phyloP scores from a whole-genome alignment of 2,329 filamentous ascomycete genomes.

The Exophiala calicioides region DNA sequence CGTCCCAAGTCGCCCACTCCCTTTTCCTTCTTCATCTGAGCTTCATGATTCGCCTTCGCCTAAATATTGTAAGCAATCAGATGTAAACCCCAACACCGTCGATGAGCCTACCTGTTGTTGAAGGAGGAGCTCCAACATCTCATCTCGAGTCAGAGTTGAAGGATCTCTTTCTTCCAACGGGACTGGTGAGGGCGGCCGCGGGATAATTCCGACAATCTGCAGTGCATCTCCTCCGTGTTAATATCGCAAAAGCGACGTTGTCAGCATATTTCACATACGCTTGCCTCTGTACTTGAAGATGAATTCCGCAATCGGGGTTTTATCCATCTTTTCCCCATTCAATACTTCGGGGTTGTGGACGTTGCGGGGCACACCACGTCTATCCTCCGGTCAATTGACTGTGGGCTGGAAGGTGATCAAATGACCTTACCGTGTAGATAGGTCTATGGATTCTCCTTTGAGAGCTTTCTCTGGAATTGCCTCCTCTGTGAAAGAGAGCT shows the following conservation, averaged over 20 bases:
- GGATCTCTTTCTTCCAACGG: slow-evolving; percentile 30
- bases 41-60: slow-evolving; percentile 4
- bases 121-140: slow-evolving; percentile 31
- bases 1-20: not conserved
- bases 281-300: slow-evolving; percentile 32
- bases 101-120: slow-evolving; percentile 27
- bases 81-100: not conserved
- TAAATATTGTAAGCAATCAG: not conserved
- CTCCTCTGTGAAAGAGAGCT: not conserved
- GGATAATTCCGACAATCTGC: slow-evolving; percentile 37
- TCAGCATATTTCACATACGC: not conserved
- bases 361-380: too few species aligned
- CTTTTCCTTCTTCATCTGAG: slow-evolving; percentile 10
- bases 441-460: slow-evolving; percentile 12
- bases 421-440: slow-evolving; percentile 2
- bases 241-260: too few species aligned
- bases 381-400: too few species aligned
- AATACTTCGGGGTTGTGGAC: not conserved
- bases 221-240: slow-evolving; percentile 31
- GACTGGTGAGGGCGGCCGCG: slow-evolving; percentile 31
- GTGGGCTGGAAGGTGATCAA: not conserved
- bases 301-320: slow-evolving; percentile 31
- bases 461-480: slow-evolving; percentile 15
- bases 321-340: slow-evolving; percentile 1
- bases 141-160: slow-evolving; percentile 29